These are phyloP conservation scores for Kwoniella mangroviensis DNA, from an alignment of 768 basidiomycete genomes.

Conservation along the genomic window DNA sequence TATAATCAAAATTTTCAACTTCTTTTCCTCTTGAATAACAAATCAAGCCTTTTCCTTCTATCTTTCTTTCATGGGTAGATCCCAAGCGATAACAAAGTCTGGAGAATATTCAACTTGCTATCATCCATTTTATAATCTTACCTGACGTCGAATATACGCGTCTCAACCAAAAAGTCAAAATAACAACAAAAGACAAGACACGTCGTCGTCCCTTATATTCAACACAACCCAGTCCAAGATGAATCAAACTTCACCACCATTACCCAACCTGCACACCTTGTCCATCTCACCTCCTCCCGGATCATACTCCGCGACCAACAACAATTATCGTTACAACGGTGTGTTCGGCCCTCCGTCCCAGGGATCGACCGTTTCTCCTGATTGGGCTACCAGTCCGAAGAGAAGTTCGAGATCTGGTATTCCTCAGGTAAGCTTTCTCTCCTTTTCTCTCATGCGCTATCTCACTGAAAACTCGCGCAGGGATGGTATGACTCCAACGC, in stretches of 20 bases:
- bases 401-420: conserved; percentile 37
- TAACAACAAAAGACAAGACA: not conserved
- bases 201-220: not conserved
- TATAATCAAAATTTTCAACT: not conserved
- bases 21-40: not conserved
- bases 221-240: not conserved
- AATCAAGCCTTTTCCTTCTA: not conserved
- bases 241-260: conserved; percentile 37
- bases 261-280: conserved; percentile 47
- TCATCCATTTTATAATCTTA: not conserved
- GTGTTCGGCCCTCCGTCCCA: conserved; percentile 49
- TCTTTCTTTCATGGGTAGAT: conserved; percentile 1
- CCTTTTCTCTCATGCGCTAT: not conserved
- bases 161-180: not conserved
- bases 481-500: conserved; percentile 51
- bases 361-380: conserved; percentile 26
- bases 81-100: not conserved
- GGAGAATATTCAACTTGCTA: not conserved
- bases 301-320: conserved; percentile 20
- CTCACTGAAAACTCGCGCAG: conserved; percentile 15
- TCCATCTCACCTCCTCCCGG: conserved; percentile 40
- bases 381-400: conserved; percentile 33
- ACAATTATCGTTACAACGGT: conserved; percentile 45
- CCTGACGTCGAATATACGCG: not conserved
- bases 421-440: conserved; percentile 28